A percentile compares a stretch with the other conserved stretches of the same genome.
phyloP scores from a whole-genome alignment of 1,284 basidiomycete species.

The Mycena sp. region DNA sequence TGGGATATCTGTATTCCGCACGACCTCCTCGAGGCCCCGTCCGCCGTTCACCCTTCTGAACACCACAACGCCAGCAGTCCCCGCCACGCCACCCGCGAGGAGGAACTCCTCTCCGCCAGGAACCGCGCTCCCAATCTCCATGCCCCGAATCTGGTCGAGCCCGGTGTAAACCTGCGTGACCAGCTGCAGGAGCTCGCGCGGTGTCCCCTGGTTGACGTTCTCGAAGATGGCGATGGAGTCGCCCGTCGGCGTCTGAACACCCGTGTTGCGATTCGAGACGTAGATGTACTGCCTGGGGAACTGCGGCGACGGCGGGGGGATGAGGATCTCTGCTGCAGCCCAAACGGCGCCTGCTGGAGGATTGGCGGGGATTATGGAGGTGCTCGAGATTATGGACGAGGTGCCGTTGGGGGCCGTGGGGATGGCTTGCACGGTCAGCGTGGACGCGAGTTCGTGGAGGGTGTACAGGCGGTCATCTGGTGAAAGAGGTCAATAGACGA shows the following conservation, averaged over 20 bases:
- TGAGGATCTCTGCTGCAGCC: conserved; percentile 68
- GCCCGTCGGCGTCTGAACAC: conserved; percentile 56
- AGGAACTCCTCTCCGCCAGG: conserved; percentile 70
- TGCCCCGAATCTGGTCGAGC: conserved; percentile 70
- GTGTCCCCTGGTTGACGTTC: conserved; percentile 47
- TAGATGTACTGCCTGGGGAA: conserved; percentile 69
- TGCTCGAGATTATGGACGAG: conserved; percentile 57
- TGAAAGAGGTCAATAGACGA: background rate
- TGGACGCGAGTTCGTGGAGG: conserved; percentile 71
- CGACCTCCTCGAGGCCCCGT: conserved; percentile 58
- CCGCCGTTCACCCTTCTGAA: conserved; percentile 64
- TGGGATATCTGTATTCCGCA: conserved; percentile 59
- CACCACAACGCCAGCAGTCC: conserved; percentile 63
- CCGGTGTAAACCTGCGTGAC: conserved; percentile 67
- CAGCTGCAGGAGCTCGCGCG: conserved; percentile 46
- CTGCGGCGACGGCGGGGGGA: conserved; percentile 55
- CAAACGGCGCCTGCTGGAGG: conserved; percentile 58
- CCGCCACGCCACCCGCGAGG: conserved; percentile 61
- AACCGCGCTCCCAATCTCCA: conserved; percentile 60
- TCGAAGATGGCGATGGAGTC: conserved; percentile 73
- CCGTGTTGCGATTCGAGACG: conserved; percentile 73
- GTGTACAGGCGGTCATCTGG: conserved; percentile 66
- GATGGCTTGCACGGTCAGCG: conserved; percentile 68
- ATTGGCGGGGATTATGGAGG: conserved; percentile 64
- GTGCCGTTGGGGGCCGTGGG: conserved; percentile 60